Conservation (phyloP, 352 stramenopile genomes). For the Globisporangium camurandrum region DNA sequence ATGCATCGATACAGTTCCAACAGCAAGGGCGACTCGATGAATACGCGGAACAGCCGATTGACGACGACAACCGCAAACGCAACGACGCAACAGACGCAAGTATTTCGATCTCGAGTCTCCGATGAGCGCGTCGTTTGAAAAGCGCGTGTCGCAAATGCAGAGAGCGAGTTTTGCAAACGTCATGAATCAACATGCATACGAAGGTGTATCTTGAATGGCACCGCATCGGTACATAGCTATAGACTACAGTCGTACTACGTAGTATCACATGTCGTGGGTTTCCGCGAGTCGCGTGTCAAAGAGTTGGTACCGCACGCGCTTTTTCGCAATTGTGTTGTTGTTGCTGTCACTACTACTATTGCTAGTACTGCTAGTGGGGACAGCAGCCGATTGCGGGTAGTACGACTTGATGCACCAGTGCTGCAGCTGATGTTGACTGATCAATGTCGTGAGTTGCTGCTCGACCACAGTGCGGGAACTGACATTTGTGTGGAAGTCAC, state of each 20-base stretch:
- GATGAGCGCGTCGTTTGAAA: too few relatives aligned
- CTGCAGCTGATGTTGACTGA: conserved; percentile 12
- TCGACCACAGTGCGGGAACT: conserved; percentile 42
- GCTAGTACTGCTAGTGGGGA: too few relatives aligned
- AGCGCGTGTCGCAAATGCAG: too few relatives aligned
- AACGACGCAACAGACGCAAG: conserved; percentile 30
- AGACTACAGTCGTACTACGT: too few relatives aligned
- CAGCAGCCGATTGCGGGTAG: conserved; percentile 15
- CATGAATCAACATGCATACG: too few relatives aligned
- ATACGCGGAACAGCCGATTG: conserved; percentile 20
- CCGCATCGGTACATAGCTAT: too few relatives aligned
- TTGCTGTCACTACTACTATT: neutral
- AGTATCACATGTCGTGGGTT: neutral
- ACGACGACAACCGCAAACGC: too few relatives aligned
- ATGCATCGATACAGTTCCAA: too few relatives aligned
- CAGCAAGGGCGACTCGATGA: conserved; percentile 46
- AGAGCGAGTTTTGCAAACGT: too few relatives aligned
- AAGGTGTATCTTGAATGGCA: too few relatives aligned
- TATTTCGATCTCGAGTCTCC: conserved; percentile 46
- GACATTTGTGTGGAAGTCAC: conserved; percentile 43
- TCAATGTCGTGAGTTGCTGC: conserved; percentile 36
- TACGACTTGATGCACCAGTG: conserved; percentile 78
- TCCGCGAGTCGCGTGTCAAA: conserved; percentile 56
- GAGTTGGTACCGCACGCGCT: conserved; percentile 52
- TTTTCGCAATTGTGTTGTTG: too few relatives aligned